Conservation (phyloP, 768 basidiomycete species). For the Boletus tylopilopsis region DNA sequence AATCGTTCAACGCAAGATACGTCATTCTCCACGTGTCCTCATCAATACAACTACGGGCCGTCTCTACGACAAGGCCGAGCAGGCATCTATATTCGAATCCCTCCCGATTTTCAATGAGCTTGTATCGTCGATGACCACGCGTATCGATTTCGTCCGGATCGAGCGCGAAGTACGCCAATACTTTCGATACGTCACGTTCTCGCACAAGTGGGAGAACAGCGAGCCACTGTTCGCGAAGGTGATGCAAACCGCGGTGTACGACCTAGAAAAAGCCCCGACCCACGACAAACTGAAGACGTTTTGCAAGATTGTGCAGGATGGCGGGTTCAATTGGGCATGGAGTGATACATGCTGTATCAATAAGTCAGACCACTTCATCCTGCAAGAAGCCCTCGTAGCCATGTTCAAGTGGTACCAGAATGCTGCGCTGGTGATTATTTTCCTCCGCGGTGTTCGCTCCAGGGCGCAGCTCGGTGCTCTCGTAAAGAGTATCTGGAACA, state of each 20-base stretch:
- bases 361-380: neutral
- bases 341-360: neutral
- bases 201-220: neutral
- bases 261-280: neutral
- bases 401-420: neutral
- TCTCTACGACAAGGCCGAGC: neutral
- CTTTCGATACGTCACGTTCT: conserved; percentile 1
- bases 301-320: neutral
- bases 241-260: neutral
- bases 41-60: neutral
- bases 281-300: neutral
- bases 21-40: neutral
- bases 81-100: neutral
- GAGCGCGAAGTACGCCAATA: neutral
- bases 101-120: neutral
- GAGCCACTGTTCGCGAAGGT: neutral
- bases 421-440: neutral
- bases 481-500: neutral
- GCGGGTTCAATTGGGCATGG: neutral
- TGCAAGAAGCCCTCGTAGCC: neutral
- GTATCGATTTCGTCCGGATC: neutral
- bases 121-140: neutral
- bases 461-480: neutral
- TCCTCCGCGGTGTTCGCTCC: neutral
- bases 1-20: neutral